Base-by-base conservation (phyloP, 176 grass and related monocot genomes). In the Bolboschoenus planiculmis region DNA sequence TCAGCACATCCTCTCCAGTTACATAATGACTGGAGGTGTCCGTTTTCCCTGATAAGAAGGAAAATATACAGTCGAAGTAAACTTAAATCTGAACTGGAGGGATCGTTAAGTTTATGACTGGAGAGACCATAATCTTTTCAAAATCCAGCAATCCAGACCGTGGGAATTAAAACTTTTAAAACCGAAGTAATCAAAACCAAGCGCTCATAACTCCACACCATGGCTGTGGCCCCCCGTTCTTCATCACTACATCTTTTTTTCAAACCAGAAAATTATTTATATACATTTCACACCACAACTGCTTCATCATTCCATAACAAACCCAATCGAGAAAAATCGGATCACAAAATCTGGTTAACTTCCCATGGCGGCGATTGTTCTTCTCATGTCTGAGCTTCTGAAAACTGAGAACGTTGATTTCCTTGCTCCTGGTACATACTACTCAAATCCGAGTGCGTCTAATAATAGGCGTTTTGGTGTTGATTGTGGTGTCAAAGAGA, bases 341-440 rank as follows among this genome's bases (percentile, higher is more conserved):
- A n/a, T n/a, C n/a, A n/a, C n/a, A n/a, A n/a, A n/a, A n/a, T n/a
- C n/a, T n/a, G n/a, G n/a, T n/a, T n/a, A n/a, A n/a, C n/a, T n/a
- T 65, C n/a, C 34, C 24, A 82, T 82, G 80, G 80, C 80, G 1
- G 58, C 80, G 14, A 82, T 82, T 63, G 80, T 82, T 65, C 80
- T 82, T 64, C 80, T 82, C 58, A 14, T 82, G 58, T 82, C 34
- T 46, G 80, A 82, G 58, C 39, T 82, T 2, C 56, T 82, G 3
- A 82, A 82, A 66, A 44, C 56, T 2, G 80, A 82, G 23, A 27
- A 63, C 27, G 30, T 9, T 2, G 80, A 82, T 2, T 65, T 66
- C 58, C 80, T 82, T 31, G 80, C 80, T 59, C 23, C 37, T 48
- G 24, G 37, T 47, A 10, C 21, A 44, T 65, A 65, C 60, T 82